Evolutionary conservation across 495 filamentous ascomycete genomes (phyloP).

Genomic region (Aspergillus mulundensis): DNA sequence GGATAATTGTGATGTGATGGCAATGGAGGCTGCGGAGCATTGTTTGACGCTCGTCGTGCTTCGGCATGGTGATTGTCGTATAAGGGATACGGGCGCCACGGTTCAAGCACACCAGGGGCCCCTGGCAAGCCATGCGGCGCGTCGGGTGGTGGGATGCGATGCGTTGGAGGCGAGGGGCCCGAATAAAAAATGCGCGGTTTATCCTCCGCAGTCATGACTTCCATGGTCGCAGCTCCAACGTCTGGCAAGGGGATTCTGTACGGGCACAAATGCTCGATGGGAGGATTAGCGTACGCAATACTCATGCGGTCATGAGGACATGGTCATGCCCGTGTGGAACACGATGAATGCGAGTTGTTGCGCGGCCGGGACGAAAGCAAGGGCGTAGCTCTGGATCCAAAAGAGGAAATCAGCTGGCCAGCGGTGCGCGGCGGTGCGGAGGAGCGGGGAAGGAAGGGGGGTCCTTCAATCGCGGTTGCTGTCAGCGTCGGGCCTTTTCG

Average conservation of each 20-base stretch:
- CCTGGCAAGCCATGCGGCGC: conserved; percentile 24
- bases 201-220: conserved; percentile 22
- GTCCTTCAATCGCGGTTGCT: background rate
- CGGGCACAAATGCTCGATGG: conserved; percentile 18
- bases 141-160: conserved; percentile 33
- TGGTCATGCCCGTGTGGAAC: conserved; percentile 11
- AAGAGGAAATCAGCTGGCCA: conserved; percentile 13
- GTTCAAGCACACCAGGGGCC: conserved; percentile 30
- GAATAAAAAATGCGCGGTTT: conserved; percentile 16
- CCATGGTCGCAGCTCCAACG: conserved; percentile 17
- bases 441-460: background rate
- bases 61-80: conserved; percentile 32
- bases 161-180: conserved; percentile 24
- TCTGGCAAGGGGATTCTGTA: conserved; percentile 10
- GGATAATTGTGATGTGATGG: conserved; percentile 31
- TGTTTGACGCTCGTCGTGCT: conserved; percentile 30
- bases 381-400: conserved; percentile 5
- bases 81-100: conserved; percentile 33
- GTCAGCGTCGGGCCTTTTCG: background rate
- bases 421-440: background rate
- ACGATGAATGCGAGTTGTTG: background rate
- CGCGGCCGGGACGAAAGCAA: background rate
- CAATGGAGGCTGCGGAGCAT: conserved; percentile 26
- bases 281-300: conserved; percentile 14
- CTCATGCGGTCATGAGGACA: conserved; percentile 26